Conservation (phyloP, 2,329 filamentous ascomycete genomes). For the Diplodia mutila region DNA sequence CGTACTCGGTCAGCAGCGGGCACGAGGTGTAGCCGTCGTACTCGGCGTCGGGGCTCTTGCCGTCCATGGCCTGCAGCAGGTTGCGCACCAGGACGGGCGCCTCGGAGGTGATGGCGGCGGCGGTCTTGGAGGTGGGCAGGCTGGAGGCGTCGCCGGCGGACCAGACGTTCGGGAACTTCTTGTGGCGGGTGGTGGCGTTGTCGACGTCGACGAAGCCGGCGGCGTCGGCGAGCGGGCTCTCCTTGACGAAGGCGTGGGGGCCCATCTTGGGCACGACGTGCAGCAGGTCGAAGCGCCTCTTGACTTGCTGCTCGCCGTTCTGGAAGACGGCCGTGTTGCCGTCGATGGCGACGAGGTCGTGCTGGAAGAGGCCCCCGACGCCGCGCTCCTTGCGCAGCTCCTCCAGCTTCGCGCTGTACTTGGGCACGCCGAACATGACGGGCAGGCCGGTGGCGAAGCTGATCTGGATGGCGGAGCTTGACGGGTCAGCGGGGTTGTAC, state of each 20-base stretch:
- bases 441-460: slow-evolving; percentile 45
- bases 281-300: slow-evolving; percentile 43
- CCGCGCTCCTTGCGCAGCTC: slow-evolving; percentile 42
- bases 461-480: slow-evolving; percentile 40
- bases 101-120: slow-evolving; percentile 44
- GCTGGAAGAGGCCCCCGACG: slow-evolving; percentile 45
- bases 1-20: slow-evolving; percentile 53
- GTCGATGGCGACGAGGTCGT: slow-evolving; percentile 43
- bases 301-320: slow-evolving; percentile 33
- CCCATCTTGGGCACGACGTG: slow-evolving; percentile 46
- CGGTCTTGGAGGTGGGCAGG: slow-evolving; percentile 46
- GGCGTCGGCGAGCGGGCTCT: slow-evolving; percentile 40
- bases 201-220: slow-evolving; percentile 46
- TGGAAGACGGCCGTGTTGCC: slow-evolving; percentile 44
- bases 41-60: slow-evolving; percentile 32
- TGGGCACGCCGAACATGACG: slow-evolving; percentile 47
- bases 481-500: slow-evolving; percentile 36
- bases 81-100: slow-evolving; percentile 43
- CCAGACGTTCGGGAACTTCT: slow-evolving; percentile 45
- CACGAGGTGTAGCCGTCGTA: slow-evolving; percentile 49
- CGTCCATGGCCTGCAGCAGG: slow-evolving; percentile 36
- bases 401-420: slow-evolving; percentile 43
- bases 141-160: slow-evolving; percentile 44
- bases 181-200: slow-evolving; percentile 41
- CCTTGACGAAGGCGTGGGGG: slow-evolving; percentile 42